phyloP scores from a whole-genome alignment of 108 stramenopile genomes.

The Thalassiosira profunda region DNA sequence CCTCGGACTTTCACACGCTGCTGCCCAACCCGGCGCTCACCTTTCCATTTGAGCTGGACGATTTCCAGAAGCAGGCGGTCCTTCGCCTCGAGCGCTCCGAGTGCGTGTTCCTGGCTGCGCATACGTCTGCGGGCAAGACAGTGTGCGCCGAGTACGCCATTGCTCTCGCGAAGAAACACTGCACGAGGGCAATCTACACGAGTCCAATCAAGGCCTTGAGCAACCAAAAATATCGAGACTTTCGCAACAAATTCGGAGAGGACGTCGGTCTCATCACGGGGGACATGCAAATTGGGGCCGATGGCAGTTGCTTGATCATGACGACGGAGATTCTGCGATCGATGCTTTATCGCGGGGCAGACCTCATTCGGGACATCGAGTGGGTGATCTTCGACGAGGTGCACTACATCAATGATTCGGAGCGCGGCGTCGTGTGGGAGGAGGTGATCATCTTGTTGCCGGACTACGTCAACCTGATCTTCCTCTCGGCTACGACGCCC shows the following conservation, averaged over 20 bases:
- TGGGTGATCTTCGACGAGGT: conserved; percentile 95
- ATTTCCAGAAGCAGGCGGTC: conserved; percentile 95
- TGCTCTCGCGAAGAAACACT: conserved; percentile 75
- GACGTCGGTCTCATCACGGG: conserved; percentile 95
- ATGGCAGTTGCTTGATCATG: conserved; percentile 93
- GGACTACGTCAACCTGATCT: conserved; percentile 90
- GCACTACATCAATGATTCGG: conserved; percentile 91
- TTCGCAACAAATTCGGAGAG: conserved; percentile 78
- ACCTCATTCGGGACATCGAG: conserved; percentile 80
- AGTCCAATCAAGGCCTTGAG: conserved; percentile 95
- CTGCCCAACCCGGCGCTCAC: conserved; percentile 75
- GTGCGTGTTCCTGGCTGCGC: conserved; percentile 94
- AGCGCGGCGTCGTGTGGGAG: conserved; percentile 96
- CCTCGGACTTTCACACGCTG: conserved; percentile 69
- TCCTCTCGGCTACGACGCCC: conserved; percentile 97
- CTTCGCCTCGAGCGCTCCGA: conserved; percentile 82
- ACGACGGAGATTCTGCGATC: conserved; percentile 93
- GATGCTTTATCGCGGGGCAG: conserved; percentile 94
- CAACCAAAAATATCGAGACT: conserved; percentile 97
- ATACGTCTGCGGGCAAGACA: conserved; percentile 96
- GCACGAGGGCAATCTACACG: conserved; percentile 89
- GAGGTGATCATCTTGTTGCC: conserved; percentile 99
- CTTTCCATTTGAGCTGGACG: conserved; percentile 84
- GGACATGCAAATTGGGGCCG: conserved; percentile 77
- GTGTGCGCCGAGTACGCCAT: conserved; percentile 95